These are phyloP conservation scores for Neonectria magnoliae DNA, from an alignment of 2,329 filamentous ascomycete genomes.

Conservation along the genomic window DNA sequence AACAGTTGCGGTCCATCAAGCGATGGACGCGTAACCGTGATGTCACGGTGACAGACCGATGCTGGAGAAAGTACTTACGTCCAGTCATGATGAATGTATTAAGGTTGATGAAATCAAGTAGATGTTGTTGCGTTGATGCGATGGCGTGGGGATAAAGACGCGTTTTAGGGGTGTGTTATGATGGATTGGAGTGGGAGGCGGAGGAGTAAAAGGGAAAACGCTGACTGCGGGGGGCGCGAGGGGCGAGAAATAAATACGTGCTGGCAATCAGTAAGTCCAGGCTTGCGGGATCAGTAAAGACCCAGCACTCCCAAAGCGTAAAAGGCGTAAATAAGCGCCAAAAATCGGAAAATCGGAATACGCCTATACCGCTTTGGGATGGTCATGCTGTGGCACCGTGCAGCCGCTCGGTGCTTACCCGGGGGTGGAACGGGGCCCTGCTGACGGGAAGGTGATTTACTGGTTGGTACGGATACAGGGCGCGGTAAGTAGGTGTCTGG, in stretches of 20 bases:
- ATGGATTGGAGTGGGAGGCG: conserved; percentile 21
- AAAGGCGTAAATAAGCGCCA: conserved; percentile 15
- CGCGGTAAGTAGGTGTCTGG: background rate
- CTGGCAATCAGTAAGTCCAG: conserved; percentile 48
- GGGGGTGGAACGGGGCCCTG: background rate
- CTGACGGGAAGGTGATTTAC: background rate
- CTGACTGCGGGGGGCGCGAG: conserved; percentile 42
- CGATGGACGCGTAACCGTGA: background rate
- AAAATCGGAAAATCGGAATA: conserved; percentile 18
- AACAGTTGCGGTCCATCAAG: background rate
- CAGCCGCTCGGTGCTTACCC: background rate
- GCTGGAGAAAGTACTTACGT: conserved; percentile 66
- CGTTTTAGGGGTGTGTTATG: conserved; percentile 33
- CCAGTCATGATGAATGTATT: conserved; percentile 70
- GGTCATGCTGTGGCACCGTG: background rate
- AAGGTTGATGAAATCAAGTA: conserved; percentile 41
- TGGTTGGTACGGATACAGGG: conserved; percentile 2
- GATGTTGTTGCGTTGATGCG: conserved; percentile 42
- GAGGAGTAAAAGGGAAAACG: conserved; percentile 34
- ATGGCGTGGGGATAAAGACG: conserved; percentile 40
- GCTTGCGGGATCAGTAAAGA: conserved; percentile 40
- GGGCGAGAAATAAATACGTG: conserved; percentile 50
- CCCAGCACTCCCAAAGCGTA: conserved; percentile 21
- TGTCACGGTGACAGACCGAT: conserved; percentile 15
- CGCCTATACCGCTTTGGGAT: conserved; percentile 18